These are phyloP conservation scores for Aciculosporium take DNA, from an alignment of 2,329 filamentous ascomycete species.

Conservation along the genomic window DNA sequence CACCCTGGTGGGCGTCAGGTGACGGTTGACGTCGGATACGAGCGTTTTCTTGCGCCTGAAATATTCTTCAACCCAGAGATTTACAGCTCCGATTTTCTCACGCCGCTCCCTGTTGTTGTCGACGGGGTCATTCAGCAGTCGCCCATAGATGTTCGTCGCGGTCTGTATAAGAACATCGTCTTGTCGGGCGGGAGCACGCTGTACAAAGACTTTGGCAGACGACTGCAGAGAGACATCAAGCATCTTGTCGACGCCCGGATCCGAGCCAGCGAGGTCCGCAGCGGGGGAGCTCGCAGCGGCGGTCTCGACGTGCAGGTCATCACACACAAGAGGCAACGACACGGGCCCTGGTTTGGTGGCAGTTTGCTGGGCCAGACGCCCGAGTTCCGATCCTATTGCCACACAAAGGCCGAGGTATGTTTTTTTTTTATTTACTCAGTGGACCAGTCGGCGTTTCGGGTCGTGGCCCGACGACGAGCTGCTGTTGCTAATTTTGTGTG, in stretches of 20 bases:
- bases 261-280: conserved; percentile 77
- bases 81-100: conserved; percentile 96
- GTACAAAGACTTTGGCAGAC: conserved; percentile 95
- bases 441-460: too few species aligned
- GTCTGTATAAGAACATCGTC: conserved; percentile 99
- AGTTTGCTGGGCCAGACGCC: conserved; percentile 93
- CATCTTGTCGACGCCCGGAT: conserved; percentile 90
- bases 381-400: conserved; percentile 97
- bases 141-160: conserved; percentile 91
- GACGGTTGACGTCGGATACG: conserved; percentile 86
- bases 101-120: conserved; percentile 83
- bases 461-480: conserved; percentile 7
- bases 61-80: conserved; percentile 99
- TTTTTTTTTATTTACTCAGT: too few species aligned
- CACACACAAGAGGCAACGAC: conserved; percentile 90
- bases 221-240: conserved; percentile 93
- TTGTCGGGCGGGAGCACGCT: conserved; percentile 91
- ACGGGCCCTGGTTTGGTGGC: conserved; percentile 97
- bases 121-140: conserved; percentile 95
- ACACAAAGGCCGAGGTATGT: conserved; percentile 66
- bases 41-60: conserved; percentile 93
- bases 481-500: conserved; percentile 8
- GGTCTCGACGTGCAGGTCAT: conserved; percentile 95
- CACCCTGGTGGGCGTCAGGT: conserved; percentile 76
- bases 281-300: conserved; percentile 83